Evolutionary conservation across 805 yeast genomes (phyloP), one percentile per base, ranked within the genome.

Genomic region (Yamadazyma tumulicola): DNA sequence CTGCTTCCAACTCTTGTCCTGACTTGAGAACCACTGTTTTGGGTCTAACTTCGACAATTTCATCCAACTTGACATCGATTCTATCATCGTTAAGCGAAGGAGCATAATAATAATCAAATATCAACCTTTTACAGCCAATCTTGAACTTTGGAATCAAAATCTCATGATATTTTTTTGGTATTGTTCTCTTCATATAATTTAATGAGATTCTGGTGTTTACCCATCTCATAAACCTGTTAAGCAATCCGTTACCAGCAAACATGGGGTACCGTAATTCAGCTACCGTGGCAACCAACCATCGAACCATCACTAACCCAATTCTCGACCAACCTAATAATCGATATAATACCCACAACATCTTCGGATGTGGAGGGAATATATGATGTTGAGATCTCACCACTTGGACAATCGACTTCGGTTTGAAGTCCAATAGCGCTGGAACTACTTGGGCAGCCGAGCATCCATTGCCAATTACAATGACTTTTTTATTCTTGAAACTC

Each of bases 361-460:
- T 32, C 1, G 69, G 67, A 22, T 59, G 45, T 9, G 69, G 69
- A 6, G 69, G 70, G 56, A 58, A 47, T 29, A 65, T 54, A 45
- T 57, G 61, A 42, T 64, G 70, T 39, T 58, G 55, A 5, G 67
- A 52, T 35, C 66, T 49, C 18, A 57, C 52, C 6, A 64, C 33
- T 42, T 65, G 71, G 5, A 55, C 52, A 5, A 65, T 45, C 4
- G 53, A 42, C 34, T 52, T 41, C 4, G 48, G 48, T 8, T 54
- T 49, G 20, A 17, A 39, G 26, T 51, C 53, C 42, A 65, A 45
- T 19, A 65, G 37, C 0, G 59, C 59, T 6, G 72, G 70, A 11
- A 65, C 45, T n/a, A 64, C 50, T 40, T 65, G 70, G 15, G 56
- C 59, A 2, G 69, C 70, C 4, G 69, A 62, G 37, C 72, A 65